Conservation (phyloP, 306 rosid species). For the Alnus rubra region DNA sequence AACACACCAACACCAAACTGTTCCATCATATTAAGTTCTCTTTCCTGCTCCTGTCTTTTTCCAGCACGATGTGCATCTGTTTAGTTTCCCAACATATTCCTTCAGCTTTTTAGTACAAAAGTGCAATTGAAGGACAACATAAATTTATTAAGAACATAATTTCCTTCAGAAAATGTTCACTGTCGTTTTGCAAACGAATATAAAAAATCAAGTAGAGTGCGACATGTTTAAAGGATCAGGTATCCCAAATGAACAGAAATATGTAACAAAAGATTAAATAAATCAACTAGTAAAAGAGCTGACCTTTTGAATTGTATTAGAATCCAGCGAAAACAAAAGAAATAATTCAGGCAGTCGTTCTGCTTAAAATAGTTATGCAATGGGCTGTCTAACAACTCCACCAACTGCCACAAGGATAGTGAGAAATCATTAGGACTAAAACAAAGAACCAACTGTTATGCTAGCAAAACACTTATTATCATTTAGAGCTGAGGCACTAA, state of each 20-base stretch:
- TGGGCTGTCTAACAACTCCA: conserved; percentile 86
- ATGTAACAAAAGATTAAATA: neutral
- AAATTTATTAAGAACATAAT: neutral
- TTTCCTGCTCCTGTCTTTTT: neutral
- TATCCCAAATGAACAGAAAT: neutral
- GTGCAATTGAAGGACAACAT: neutral
- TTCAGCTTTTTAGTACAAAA: neutral
- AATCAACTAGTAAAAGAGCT: conserved; percentile 17
- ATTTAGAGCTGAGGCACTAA: neutral
- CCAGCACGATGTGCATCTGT: too few relatives aligned
- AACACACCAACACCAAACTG: neutral
- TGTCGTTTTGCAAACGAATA: neutral
- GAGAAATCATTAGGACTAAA: conserved; percentile 25
- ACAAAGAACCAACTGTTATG: conserved; percentile 9
- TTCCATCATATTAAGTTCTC: neutral
- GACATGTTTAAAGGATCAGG: neutral
- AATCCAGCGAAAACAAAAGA: conserved; percentile 99
- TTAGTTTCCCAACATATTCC: neutral
- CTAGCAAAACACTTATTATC: neutral
- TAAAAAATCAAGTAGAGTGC: neutral
- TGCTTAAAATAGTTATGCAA: conserved; percentile 88
- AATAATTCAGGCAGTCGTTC: conserved; percentile 91
- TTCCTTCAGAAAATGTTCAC: too few relatives aligned
- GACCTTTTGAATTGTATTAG: conserved; percentile 97
- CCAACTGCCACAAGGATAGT: conserved; percentile 68